A percentile compares a stretch with the other conserved stretches of the same genome.
These are phyloP conservation scores for Spathaspora girioi DNA, from an alignment of 805 yeast species.

Conservation along the genomic window DNA sequence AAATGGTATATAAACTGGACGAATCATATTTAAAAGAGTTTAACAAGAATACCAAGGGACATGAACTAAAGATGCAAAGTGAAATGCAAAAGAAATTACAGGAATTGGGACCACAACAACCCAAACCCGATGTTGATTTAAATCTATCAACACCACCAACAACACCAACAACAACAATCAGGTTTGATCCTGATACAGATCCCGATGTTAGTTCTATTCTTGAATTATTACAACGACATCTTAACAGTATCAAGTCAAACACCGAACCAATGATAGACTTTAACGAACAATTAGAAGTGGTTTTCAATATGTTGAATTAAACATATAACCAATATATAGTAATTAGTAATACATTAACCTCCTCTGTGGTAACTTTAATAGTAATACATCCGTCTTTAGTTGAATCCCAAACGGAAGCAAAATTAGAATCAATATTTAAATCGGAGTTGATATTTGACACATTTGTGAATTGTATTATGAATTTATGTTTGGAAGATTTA, in stretches of 20 bases:
- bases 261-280: conserved; percentile 9
- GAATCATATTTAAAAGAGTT: conserved; percentile 28
- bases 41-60: conserved; percentile 15
- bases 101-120: conserved; percentile 1
- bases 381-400: conserved; percentile 51
- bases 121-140: background rate
- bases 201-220: conserved; percentile 15
- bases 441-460: conserved; percentile 20
- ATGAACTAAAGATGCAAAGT: conserved; percentile 12
- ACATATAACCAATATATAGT: conserved; percentile 18
- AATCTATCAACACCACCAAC: background rate
- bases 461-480: conserved; percentile 43
- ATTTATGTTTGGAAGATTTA: conserved; percentile 55
- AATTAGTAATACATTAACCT: conserved; percentile 5
- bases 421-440: conserved; percentile 26
- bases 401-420: conserved; percentile 58
- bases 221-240: conserved; percentile 11
- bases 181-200: conserved; percentile 18
- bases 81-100: conserved; percentile 10
- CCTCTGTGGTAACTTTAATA: conserved; percentile 18
- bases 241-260: conserved; percentile 12
- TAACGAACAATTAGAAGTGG: conserved; percentile 17
- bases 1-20: conserved; percentile 28
- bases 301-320: conserved; percentile 12
- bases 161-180: background rate